These are phyloP conservation scores for Blakeslea trispora DNA, from an alignment of 371 early-diverging fungal genomes.

Conservation along the genomic window DNA sequence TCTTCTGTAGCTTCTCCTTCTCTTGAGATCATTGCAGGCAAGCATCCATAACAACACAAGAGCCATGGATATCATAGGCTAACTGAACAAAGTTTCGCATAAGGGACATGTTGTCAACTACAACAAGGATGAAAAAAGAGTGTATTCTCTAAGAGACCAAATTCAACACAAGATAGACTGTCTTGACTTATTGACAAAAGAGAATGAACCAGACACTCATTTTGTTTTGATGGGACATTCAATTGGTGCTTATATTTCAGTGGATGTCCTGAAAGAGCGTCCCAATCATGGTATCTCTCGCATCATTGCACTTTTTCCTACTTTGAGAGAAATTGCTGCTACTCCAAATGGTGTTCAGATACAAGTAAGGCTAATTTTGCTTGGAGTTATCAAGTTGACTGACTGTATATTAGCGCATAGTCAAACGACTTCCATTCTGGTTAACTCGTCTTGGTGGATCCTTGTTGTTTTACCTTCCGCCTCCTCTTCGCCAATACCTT, in stretches of 20 bases:
- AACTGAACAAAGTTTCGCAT: conserved; percentile 49
- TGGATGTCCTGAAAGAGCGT: conserved; percentile 55
- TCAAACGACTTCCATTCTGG: conserved; percentile 39
- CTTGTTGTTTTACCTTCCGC: conserved; percentile 40
- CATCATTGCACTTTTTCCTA: conserved; percentile 76
- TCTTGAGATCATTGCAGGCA: conserved; percentile 62
- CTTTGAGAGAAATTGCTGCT: conserved; percentile 70
- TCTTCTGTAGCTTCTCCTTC: conserved; percentile 22
- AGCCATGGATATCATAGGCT: not conserved
- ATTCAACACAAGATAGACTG: conserved; percentile 68
- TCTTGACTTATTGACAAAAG: conserved; percentile 54
- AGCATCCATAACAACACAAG: not conserved
- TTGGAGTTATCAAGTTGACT: too few species aligned
- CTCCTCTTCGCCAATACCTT: conserved; percentile 32
- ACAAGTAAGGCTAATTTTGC: not conserved
- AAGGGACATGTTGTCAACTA: conserved; percentile 55
- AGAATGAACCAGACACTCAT: conserved; percentile 50
- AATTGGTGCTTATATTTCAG: conserved; percentile 66
- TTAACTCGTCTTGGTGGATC: conserved; percentile 40
- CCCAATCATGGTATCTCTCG: conserved; percentile 62
- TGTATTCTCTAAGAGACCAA: conserved; percentile 62
- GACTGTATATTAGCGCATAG: conserved; percentile 40
- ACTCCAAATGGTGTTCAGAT: conserved; percentile 72
- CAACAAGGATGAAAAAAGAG: conserved; percentile 13
- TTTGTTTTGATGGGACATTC: conserved; percentile 70